These are phyloP conservation scores for Fusarium equiseti DNA, from an alignment of 2,329 filamentous ascomycete genomes.

Conservation along the genomic window DNA sequence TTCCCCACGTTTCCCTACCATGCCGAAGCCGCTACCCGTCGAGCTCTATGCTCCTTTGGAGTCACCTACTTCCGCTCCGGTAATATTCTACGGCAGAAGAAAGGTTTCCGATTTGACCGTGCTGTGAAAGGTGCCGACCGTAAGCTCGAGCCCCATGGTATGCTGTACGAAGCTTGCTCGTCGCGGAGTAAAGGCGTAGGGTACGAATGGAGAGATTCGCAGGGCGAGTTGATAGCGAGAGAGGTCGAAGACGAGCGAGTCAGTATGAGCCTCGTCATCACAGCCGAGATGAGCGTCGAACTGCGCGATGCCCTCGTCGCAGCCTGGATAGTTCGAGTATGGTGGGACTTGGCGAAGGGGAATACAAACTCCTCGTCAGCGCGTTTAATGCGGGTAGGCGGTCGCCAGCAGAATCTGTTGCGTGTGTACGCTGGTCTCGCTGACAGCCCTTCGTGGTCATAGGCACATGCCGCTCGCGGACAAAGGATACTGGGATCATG, in stretches of 20 bases:
- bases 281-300: conserved; percentile 47
- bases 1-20: conserved; percentile 50
- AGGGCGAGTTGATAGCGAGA: conserved; percentile 48
- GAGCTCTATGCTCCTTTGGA: conserved; percentile 49
- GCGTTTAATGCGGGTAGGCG: conserved; percentile 35
- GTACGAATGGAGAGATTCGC: conserved; percentile 52
- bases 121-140: conserved; percentile 44
- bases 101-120: conserved; percentile 49
- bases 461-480: conserved; percentile 32
- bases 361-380: conserved; percentile 48
- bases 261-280: conserved; percentile 50
- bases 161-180: conserved; percentile 49
- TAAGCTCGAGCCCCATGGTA: conserved; percentile 37
- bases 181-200: conserved; percentile 44
- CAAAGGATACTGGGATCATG: conserved; percentile 10
- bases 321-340: conserved; percentile 53
- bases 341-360: conserved; percentile 49
- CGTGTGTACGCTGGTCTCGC: conserved; percentile 6
- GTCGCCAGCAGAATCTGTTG: not conserved
- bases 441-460: conserved; percentile 12
- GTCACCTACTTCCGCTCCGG: conserved; percentile 44
- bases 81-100: conserved; percentile 38
- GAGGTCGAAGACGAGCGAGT: conserved; percentile 48
- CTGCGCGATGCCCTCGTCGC: conserved; percentile 52
- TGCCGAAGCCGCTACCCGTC: conserved; percentile 50